These are phyloP conservation scores for Parathielavia appendiculata DNA, from an alignment of 495 filamentous ascomycete species.

Conservation along the genomic window DNA sequence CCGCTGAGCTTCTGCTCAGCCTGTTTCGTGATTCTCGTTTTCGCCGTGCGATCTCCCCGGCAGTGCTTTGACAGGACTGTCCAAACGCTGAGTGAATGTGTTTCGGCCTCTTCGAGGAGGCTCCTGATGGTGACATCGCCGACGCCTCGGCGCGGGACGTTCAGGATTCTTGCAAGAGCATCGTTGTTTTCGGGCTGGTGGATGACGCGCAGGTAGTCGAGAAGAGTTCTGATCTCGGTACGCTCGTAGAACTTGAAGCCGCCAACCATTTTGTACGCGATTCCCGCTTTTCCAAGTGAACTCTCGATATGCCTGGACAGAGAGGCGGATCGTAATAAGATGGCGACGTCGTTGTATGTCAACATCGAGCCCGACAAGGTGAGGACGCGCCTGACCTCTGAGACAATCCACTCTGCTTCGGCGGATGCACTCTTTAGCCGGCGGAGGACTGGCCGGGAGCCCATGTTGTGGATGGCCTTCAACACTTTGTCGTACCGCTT, in stretches of 20 bases:
- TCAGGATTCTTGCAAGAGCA: slow-evolving; percentile 78
- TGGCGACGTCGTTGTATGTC: slow-evolving; percentile 71
- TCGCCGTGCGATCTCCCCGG: slow-evolving; percentile 61
- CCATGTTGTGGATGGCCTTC: slow-evolving; percentile 72
- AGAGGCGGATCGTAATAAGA: slow-evolving; percentile 77
- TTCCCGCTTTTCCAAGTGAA: slow-evolving; percentile 75
- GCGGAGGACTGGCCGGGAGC: slow-evolving; percentile 78
- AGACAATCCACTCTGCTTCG: slow-evolving; percentile 85
- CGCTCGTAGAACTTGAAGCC: slow-evolving; percentile 91
- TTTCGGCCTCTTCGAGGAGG: slow-evolving; percentile 69
- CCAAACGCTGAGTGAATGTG: slow-evolving; percentile 69
- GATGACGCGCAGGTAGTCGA: slow-evolving; percentile 86
- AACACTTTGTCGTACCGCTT: slow-evolving; percentile 72
- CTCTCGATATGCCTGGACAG: slow-evolving; percentile 82
- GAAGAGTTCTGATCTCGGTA: slow-evolving; percentile 77
- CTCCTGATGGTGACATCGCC: slow-evolving; percentile 74
- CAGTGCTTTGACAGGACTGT: slow-evolving; percentile 60
- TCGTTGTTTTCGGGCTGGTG: slow-evolving; percentile 86
- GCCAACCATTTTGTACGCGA: slow-evolving; percentile 91
- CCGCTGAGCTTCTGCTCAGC: slow-evolving; percentile 54
- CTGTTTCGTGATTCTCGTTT: slow-evolving; percentile 62
- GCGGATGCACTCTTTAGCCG: slow-evolving; percentile 63
- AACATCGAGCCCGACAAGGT: slow-evolving; percentile 69
- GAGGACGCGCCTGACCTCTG: slow-evolving; percentile 70
- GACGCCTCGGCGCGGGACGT: slow-evolving; percentile 74